Percentiles rank a stretch among this genome's conserved stretches.
These are phyloP conservation scores for Fusarium buxicola DNA, from an alignment of 2,329 filamentous ascomycete genomes.

Conservation along the genomic window DNA sequence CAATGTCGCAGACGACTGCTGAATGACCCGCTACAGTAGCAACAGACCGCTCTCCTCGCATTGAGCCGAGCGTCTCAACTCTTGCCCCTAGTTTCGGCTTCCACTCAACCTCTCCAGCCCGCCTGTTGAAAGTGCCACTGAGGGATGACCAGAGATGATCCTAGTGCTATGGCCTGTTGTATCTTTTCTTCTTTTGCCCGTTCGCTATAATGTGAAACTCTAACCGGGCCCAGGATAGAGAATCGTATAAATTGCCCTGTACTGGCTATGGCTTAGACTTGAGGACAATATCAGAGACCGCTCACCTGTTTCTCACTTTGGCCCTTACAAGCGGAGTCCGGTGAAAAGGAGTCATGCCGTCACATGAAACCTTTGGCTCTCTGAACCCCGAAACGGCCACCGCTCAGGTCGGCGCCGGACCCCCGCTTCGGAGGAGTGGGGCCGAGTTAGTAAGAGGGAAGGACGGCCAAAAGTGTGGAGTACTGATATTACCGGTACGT, in stretches of 20 bases:
- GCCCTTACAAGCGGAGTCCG: not conserved
- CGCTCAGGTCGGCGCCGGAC: constrained; percentile 2
- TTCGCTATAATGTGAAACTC: not conserved
- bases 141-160: not conserved
- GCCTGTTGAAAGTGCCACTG: not conserved
- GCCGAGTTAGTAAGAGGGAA: constrained; percentile 9
- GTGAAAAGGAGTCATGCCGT: not conserved
- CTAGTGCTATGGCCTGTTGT: constrained; percentile 5
- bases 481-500: not conserved
- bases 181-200: not conserved
- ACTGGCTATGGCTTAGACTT: not conserved
- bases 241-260: constrained; percentile 1
- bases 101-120: constrained; percentile 1
- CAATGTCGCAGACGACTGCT: constrained; percentile 29
- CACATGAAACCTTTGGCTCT: not conserved
- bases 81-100: constrained; percentile 11
- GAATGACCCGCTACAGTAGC: constrained; percentile 11
- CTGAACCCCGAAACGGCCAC: not conserved
- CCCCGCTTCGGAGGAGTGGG: constrained; percentile 28
- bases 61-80: constrained; percentile 15
- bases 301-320: not conserved
- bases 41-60: constrained; percentile 32
- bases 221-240: not conserved
- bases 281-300: not conserved
- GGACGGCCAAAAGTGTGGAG: not conserved